Evolutionary conservation across 495 filamentous ascomycete species (phyloP).

Genomic region (Oleoguttula mirabilis): DNA sequence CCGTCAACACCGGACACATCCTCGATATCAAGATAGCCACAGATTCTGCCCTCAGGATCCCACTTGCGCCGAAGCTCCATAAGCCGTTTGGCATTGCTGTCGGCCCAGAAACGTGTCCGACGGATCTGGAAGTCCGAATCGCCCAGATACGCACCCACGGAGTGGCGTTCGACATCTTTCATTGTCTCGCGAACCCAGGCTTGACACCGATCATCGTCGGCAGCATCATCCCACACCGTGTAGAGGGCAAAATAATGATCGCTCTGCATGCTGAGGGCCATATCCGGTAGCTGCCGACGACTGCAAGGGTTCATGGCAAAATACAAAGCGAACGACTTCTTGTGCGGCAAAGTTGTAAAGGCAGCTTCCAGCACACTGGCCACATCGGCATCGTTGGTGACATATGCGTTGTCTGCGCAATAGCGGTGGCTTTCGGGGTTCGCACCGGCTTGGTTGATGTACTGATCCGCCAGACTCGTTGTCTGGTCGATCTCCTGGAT

Average conservation of each 20-base stretch:
- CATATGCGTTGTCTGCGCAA: conserved; percentile 39
- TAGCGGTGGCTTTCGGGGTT: conserved; percentile 38
- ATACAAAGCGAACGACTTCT: conserved; percentile 36
- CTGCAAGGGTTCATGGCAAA: conserved; percentile 39
- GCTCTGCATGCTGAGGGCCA: conserved; percentile 41
- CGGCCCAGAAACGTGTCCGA: conserved; percentile 36
- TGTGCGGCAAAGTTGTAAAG: conserved; percentile 34
- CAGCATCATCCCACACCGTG: conserved; percentile 36
- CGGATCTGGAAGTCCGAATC: conserved; percentile 40
- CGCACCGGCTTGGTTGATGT: conserved; percentile 29
- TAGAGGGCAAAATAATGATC: conserved; percentile 47
- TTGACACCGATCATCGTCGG: conserved; percentile 33
- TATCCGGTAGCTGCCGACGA: conserved; percentile 30
- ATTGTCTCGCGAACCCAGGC: conserved; percentile 35
- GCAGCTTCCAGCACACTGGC: conserved; percentile 32
- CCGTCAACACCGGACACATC: conserved; percentile 25
- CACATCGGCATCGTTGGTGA: conserved; percentile 35
- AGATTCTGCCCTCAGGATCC: conserved; percentile 35
- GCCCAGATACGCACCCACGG: conserved; percentile 40
- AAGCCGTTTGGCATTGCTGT: conserved; percentile 26
- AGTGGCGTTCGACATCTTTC: conserved; percentile 27
- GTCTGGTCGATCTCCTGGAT: conserved; percentile 14
- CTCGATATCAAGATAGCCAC: conserved; percentile 34
- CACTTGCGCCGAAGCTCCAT: conserved; percentile 33
- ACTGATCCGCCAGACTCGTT: conserved; percentile 34